Evolutionary conservation across 179 eudicot species (phyloP).

Genomic region (Silene vulgaris): DNA sequence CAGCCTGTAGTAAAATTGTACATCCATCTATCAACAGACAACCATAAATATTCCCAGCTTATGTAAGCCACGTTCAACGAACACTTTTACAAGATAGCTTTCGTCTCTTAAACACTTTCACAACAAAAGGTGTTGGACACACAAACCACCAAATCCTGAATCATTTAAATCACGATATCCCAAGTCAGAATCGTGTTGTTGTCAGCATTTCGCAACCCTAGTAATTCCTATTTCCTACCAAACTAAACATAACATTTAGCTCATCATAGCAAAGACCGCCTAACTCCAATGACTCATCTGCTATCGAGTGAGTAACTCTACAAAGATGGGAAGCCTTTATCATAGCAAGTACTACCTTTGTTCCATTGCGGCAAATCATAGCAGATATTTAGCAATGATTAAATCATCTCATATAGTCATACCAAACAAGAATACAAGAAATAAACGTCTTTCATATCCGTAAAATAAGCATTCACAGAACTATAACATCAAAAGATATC

Average conservation of each 20-base stretch:
- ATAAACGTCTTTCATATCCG: background rate
- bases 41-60: too few species aligned
- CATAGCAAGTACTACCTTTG: background rate
- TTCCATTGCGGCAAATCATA: background rate
- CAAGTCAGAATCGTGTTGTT: background rate
- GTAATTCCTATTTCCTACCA: background rate
- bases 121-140: too few species aligned
- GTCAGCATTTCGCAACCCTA: background rate
- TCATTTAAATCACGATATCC: background rate
- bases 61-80: too few species aligned
- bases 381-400: background rate
- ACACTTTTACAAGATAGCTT: too few species aligned
- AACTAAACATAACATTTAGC: background rate
- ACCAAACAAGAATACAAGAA: background rate
- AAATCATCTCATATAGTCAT: background rate
- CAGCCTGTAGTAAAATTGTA: too few species aligned
- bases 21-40: too few species aligned
- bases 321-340: background rate
- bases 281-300: background rate
- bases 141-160: too few species aligned
- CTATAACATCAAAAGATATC: background rate
- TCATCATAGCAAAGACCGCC: background rate
- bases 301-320: background rate
- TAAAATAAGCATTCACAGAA: background rate
- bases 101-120: too few species aligned